A percentile compares a stretch with the other conserved stretches of the same genome.
Evolutionary conservation across 1,139 yeast species (phyloP).

Genomic region (Yamadazyma atmosphaerica): DNA sequence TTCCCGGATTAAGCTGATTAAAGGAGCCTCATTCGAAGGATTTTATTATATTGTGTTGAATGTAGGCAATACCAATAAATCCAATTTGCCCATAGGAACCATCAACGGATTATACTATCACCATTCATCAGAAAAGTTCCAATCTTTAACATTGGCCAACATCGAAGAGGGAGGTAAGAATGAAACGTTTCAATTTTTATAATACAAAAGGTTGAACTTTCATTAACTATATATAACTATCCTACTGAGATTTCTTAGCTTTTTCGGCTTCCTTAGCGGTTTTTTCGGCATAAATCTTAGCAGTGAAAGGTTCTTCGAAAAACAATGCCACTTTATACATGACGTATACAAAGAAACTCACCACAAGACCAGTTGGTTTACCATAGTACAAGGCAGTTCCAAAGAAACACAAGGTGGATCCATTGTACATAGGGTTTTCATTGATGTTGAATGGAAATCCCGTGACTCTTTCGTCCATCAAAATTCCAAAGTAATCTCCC

Average conservation of each 20-base stretch:
- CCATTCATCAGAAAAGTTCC: slow-evolving; percentile 73
- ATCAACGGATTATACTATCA: slow-evolving; percentile 84
- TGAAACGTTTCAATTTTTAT: slow-evolving; percentile 14
- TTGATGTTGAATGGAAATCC: slow-evolving; percentile 90
- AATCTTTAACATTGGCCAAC: slow-evolving; percentile 42
- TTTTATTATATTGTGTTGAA: slow-evolving; percentile 86
- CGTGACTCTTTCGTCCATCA: slow-evolving; percentile 89
- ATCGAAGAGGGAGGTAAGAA: slow-evolving; percentile 30
- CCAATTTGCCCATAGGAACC: slow-evolving; percentile 43
- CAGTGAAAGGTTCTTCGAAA: slow-evolving; percentile 97
- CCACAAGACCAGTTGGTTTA: slow-evolving; percentile 82
- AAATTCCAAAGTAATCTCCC: slow-evolving; percentile 96
- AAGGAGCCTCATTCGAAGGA: slow-evolving; percentile 90
- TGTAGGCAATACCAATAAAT: slow-evolving; percentile 46
- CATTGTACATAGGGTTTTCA: slow-evolving; percentile 96
- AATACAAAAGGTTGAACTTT: slow-evolving; percentile 3
- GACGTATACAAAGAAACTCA: slow-evolving; percentile 68
- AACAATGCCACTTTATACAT: slow-evolving; percentile 83
- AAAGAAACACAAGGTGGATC: slow-evolving; percentile 83
- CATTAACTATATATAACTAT: slow-evolving; percentile 1
- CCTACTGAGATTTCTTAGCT: slow-evolving; percentile 1
- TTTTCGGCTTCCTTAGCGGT: slow-evolving; percentile 8
- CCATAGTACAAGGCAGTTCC: slow-evolving; percentile 89
- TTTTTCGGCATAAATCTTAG: slow-evolving; percentile 48
- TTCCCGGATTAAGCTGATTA: slow-evolving; percentile 60